These are phyloP conservation scores for Jasminum sambac DNA, from an alignment of 257 asterid genomes.

Conservation along the genomic window DNA sequence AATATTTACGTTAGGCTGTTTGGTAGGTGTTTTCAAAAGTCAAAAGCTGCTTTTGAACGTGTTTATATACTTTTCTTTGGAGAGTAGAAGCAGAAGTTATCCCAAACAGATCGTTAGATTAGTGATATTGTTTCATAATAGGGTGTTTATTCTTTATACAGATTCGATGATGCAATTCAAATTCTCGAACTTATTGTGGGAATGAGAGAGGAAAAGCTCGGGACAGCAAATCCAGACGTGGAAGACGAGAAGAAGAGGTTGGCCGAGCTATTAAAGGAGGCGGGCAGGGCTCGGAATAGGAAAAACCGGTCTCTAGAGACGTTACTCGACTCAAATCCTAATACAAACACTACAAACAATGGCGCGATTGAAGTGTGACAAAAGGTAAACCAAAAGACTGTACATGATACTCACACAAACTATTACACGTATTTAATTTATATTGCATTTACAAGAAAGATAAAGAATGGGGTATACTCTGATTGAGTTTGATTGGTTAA, in stretches of 20 bases:
- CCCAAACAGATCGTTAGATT: neutral
- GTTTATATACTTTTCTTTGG: neutral
- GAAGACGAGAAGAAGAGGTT: constrained; percentile 90
- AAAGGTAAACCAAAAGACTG: constrained; percentile 34
- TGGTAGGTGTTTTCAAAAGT: neutral
- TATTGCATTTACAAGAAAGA: constrained; percentile 31
- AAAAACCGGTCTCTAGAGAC: constrained; percentile 78
- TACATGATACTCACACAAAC: constrained; percentile 37
- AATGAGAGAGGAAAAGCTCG: constrained; percentile 94
- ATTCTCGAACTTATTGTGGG: constrained; percentile 78
- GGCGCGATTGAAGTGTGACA: constrained; percentile 58
- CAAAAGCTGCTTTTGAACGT: neutral
- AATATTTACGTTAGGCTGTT: too few relatives aligned
- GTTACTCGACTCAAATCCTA: constrained; percentile 67
- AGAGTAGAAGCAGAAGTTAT: neutral
- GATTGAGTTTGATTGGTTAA: constrained; percentile 45
- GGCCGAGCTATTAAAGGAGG: constrained; percentile 81
- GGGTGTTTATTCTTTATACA: constrained; percentile 26
- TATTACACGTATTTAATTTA: constrained; percentile 34
- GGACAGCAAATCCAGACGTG: constrained; percentile 95
- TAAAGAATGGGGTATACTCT: constrained; percentile 35
- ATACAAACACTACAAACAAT: constrained; percentile 33
- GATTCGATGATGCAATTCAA: constrained; percentile 87
- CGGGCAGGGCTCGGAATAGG: constrained; percentile 66
- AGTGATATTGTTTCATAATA: neutral